Conservation (phyloP, 1,284 basidiomycete genomes). For the Sanguinoderma infundibulare region DNA sequence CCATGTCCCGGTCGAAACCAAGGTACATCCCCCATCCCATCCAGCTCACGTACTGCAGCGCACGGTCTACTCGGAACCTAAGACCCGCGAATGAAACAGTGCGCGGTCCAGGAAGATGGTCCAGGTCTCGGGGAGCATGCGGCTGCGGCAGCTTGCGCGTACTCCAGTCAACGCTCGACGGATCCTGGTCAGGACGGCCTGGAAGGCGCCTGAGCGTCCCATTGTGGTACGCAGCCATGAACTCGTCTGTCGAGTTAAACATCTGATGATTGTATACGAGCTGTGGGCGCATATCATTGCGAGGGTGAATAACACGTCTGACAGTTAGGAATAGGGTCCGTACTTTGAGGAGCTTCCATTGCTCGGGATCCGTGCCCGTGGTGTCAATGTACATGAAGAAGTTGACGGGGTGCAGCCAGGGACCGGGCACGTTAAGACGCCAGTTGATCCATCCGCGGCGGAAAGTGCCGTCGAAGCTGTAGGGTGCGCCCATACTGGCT, state of each 20-base stretch:
- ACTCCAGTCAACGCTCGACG: constrained; percentile 45
- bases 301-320: not conserved
- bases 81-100: constrained; percentile 61
- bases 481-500: constrained; percentile 40
- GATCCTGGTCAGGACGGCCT: constrained; percentile 37
- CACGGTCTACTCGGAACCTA: constrained; percentile 59
- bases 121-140: constrained; percentile 52
- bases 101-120: constrained; percentile 64
- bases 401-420: constrained; percentile 57
- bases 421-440: constrained; percentile 51
- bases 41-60: constrained; percentile 62
- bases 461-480: constrained; percentile 62
- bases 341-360: constrained; percentile 58
- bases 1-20: constrained; percentile 70
- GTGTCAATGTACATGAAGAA: constrained; percentile 63
- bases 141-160: constrained; percentile 45
- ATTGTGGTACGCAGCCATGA: constrained; percentile 55
- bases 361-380: constrained; percentile 53
- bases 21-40: constrained; percentile 68
- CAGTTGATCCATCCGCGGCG: constrained; percentile 57
- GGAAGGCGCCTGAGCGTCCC: constrained; percentile 53
- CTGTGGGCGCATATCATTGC: constrained; percentile 28
- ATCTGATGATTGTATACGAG: constrained; percentile 65
- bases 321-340: not conserved
- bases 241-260: constrained; percentile 50